phyloP scores from a whole-genome alignment of 495 filamentous ascomycete species.

The Aspergillus asperescens region DNA sequence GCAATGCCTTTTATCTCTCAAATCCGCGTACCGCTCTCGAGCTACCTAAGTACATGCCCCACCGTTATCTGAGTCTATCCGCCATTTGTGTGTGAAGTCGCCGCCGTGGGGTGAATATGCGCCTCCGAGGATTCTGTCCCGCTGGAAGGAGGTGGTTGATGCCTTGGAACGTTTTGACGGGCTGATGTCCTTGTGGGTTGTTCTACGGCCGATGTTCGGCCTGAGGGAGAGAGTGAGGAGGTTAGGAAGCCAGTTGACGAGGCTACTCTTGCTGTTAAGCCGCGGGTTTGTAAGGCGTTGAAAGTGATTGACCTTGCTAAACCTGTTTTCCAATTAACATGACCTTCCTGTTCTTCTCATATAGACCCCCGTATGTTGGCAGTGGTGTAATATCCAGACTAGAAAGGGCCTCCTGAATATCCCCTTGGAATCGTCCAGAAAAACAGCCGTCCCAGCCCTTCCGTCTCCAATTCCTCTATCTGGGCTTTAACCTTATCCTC shows the following conservation, averaged over 20 bases:
- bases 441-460: no score
- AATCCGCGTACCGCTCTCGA: neutral
- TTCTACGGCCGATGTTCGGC: neutral
- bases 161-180: neutral
- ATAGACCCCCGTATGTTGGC: no score
- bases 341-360: no score
- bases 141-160: neutral
- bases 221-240: neutral
- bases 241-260: neutral
- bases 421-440: no score
- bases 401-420: no score
- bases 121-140: neutral
- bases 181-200: neutral
- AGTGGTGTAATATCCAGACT: no score
- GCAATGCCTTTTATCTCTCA: neutral
- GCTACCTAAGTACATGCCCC: neutral
- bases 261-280: neutral
- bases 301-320: no score
- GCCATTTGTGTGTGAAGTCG: neutral
- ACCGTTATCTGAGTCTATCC: neutral
- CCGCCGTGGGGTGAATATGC: no score
- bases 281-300: neutral
- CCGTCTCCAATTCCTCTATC: no score
- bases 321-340: no score
- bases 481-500: no score